Percentiles rank a stretch among this genome's conserved stretches.
Conservation (phyloP, 805 yeast species). For the Maudiozyma turicensis region DNA sequence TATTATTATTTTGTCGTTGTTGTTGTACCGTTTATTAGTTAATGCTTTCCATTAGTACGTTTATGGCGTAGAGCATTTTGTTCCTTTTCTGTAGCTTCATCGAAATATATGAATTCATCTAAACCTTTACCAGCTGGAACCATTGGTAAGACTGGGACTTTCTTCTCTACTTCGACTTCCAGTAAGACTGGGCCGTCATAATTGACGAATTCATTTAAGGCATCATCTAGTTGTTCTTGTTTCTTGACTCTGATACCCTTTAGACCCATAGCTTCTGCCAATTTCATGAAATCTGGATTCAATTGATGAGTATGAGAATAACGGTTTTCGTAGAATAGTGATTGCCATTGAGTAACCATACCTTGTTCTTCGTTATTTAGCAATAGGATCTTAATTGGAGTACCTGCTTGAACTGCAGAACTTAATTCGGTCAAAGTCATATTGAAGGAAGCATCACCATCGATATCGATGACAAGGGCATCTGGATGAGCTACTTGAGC, state of each 20-base stretch:
- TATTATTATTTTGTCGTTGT: too few relatives aligned
- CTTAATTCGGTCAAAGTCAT: conserved; percentile 93
- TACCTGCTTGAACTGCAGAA: conserved; percentile 86
- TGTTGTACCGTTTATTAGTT: conserved; percentile 6
- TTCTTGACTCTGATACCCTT: conserved; percentile 66
- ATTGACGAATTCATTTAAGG: conserved; percentile 60
- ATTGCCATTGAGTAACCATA: conserved; percentile 99
- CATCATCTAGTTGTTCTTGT: conserved; percentile 54
- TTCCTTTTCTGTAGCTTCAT: conserved; percentile 68
- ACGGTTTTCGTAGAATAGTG: conserved; percentile 91
- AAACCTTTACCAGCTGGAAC: conserved; percentile 94
- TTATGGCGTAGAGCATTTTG: conserved; percentile 56
- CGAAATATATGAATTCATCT: conserved; percentile 85
- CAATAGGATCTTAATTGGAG: conserved; percentile 83
- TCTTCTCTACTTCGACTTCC: conserved; percentile 83
- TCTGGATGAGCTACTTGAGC: conserved; percentile 96
- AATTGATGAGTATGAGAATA: conserved; percentile 96
- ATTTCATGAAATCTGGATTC: conserved; percentile 87
- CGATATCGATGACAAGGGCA: conserved; percentile 89
- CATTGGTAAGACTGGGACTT: conserved; percentile 95
- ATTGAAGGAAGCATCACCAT: conserved; percentile 98
- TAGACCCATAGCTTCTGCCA: conserved; percentile 91
- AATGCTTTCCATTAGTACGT: conserved; percentile 68
- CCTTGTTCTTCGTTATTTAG: conserved; percentile 98
- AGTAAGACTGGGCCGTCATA: conserved; percentile 77